Percentiles rank a stretch among this genome's conserved stretches.
These are phyloP conservation scores for Spathaspora jeffriesii DNA, from an alignment of 1,139 yeast genomes.

Conservation along the genomic window DNA sequence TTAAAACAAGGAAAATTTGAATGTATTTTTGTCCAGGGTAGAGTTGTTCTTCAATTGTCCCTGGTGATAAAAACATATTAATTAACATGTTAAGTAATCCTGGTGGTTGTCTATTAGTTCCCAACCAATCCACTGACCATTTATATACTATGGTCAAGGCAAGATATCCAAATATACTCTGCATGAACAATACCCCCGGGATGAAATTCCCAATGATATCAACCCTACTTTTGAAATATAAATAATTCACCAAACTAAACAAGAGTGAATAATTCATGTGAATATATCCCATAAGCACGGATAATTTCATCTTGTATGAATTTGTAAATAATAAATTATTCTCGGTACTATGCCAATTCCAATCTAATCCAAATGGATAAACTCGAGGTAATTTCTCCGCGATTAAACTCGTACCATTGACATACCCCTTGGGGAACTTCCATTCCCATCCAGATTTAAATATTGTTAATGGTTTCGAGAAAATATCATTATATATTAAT, in stretches of 20 bases:
- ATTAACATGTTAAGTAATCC: conserved; percentile 93
- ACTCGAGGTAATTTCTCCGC: conserved; percentile 63
- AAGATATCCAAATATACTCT: conserved; percentile 91
- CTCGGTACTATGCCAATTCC: conserved; percentile 97
- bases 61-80: conserved; percentile 95
- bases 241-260: conserved; percentile 82
- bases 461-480: conserved; percentile 85
- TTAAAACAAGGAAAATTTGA: conserved; percentile 69
- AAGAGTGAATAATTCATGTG: conserved; percentile 93
- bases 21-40: conserved; percentile 84
- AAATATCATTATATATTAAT: conserved; percentile 86
- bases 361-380: conserved; percentile 87
- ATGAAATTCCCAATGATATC: conserved; percentile 93
- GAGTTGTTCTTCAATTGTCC: conserved; percentile 77
- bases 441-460: conserved; percentile 91
- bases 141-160: conserved; percentile 84
- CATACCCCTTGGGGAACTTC: conserved; percentile 65
- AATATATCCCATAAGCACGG: conserved; percentile 90
- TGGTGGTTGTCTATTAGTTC: conserved; percentile 77
- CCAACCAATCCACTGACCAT: conserved; percentile 95
- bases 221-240: conserved; percentile 70
- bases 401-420: conserved; percentile 53
- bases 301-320: conserved; percentile 95
- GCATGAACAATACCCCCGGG: conserved; percentile 95
- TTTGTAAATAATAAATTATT: conserved; percentile 88